Evolutionary conservation across 1,284 basidiomycete species (phyloP), one percentile per base, ranked within the genome.

Genomic region (Trichosporon ovoides): DNA sequence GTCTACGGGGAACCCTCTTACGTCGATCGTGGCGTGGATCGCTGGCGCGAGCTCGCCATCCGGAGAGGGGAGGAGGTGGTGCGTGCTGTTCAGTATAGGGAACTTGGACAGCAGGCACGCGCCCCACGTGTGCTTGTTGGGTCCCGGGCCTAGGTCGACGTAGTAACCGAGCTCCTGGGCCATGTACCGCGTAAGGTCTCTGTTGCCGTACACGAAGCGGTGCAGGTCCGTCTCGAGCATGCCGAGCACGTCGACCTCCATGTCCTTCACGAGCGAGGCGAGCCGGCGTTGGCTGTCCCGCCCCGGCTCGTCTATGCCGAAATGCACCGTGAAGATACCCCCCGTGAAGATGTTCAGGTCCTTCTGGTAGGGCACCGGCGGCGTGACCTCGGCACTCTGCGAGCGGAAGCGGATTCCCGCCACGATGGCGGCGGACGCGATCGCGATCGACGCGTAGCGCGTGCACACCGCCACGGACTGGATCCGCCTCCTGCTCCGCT

Each of bases 281-380:
- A 95, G 87, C 11, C 87, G 82, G 43, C 85, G 79, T 72, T 92
- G 89, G 70, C 88, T 90, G 69, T 93, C 91, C 63, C 88, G 81
- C 5, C 91, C 90, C 43, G 81, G 82, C 63, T 90, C 87, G 68
- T 91, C 87, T 52, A 92, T 84, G 3, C 89, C 89, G 72, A 95
- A 95, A 73, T 95, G 91, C 28, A 94, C 71, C 0, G 93, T 94
- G 90, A 91, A 95, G 58, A 96, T 93, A 1, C 91, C 93, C 10
- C 88, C 87, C n/a, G 86, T 87, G 48, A 95, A 80, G 19, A 91
- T 80, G 19, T 88, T 63, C 57, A 72, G 81, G 11, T 87, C 81
- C 7, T 85, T 77, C 59, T 85, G 84, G 74, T 85, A 85, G 1
- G 91, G 89, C 40, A 68, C 73, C 0, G 74, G 71, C 19, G 20